Base-by-base conservation (phyloP, 805 yeast genomes). In the Wickerhamomyces chaumierensis region DNA sequence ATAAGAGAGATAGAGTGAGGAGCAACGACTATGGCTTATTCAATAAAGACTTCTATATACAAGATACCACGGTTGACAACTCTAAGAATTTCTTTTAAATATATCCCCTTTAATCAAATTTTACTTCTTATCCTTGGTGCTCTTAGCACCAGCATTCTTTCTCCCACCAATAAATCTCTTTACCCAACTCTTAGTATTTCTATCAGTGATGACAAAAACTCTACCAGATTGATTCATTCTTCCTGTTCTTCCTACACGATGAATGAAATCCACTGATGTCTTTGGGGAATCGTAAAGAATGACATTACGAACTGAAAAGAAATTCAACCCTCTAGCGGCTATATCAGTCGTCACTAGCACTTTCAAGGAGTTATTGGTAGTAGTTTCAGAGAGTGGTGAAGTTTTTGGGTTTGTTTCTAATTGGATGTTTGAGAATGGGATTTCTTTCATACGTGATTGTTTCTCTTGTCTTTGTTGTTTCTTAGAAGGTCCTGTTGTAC, bases 171-270 rank as follows among this genome's bases (percentile, higher is more conserved):
- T 45, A 36, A 87, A 64, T 2, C 92, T 94, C 50, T 76, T 78
- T 20, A 86, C 79, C 86, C 94, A 86, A 4, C 82, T 69, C 48
- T 80, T 79, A n/a, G 72, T 68, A 36, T 68, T 59, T 44, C 78
- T 77, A 44, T 78, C 81, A 20, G 81, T 79, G 37, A 90, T 74
- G 51, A 92, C 64, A 45, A 86, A 80, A 2, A 85, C 96, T 43
- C 95, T 70, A 13, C 98, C 98, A 29, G 81, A 69, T 52, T 81
- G 86, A 34, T 81, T 83, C 82, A 88, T 79, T 56, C 98, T 65
- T 3, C 96, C 96, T 0, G 96, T 90, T 61, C 98, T 73, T 2
- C 98, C 98, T 1, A 85, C 81, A 44, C 98, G 67, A 56, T 90
- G 97, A 17, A 90, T 76, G 42, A 90, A 65, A 58, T 90, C 97